Base-by-base conservation (phyloP, 2,329 filamentous ascomycete species). In the Cryphonectria japonica region DNA sequence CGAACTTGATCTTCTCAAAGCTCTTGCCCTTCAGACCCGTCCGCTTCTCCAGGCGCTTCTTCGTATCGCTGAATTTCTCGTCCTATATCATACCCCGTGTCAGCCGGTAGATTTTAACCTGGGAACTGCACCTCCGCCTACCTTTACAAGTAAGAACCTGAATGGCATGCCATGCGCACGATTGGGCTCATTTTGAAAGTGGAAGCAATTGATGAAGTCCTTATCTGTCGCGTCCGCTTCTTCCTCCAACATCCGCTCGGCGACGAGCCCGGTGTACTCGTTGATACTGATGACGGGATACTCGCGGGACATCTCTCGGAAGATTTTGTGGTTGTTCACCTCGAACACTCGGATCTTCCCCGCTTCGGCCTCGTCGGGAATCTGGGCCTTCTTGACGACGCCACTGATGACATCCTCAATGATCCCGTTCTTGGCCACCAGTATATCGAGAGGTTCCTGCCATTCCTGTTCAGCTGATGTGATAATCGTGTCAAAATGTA, bases 1-100 rank as follows among this genome's bases (percentile, higher is more conserved):
- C 93, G 84, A 99, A 98, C 82, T 97, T 98, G 81, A 99, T 96
- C 86, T 98, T 98, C 81, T 99, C 95, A 76, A 99, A 95, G 75
- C 94, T 94, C 85, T 99, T 99, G 80, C 96, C 97, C 82, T 98
- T 98, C 83, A 99, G 91, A 37, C 95, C 95, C 0, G 93, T 97
- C 71, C 95, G 88, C 81, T 95, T 95, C 76, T 96, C 95, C 4
- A 99, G 85, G n/a, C 96, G 90, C 82, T 97, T 94, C 84, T 95
- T 98, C 60, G 95, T 98, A 46, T 98, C 93, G 71, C 89, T 90
- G 82, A 99, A 98, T 54, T 87, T 85, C 80, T 99, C 96, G 68
- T 90, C 93, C 89, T 95, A 67, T 11, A 70, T 6, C 26, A 50
- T 14, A 1, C 13, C 26, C 46, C 61, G 50, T 39, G 66, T 54